Base-by-base conservation (phyloP, 2,329 filamentous ascomycete genomes). In the Tolypocladium ophioglossoides region DNA sequence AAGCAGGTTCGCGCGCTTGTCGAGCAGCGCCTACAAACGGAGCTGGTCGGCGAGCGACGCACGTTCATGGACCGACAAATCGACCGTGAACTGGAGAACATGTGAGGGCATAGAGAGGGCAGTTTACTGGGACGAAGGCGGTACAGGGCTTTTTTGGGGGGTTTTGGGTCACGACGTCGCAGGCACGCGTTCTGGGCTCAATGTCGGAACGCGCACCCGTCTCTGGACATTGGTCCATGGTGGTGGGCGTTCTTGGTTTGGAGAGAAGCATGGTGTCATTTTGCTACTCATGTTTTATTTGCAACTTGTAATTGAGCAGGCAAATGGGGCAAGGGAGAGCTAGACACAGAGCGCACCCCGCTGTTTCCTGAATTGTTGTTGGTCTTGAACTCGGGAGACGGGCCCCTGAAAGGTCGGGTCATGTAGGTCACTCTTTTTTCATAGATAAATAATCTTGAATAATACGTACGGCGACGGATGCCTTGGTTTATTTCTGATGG, bases 1-100 rank as follows among this genome's bases (percentile, higher is more conserved):
- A 99, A 99, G 76, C 92, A 97, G 74, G 86, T 94, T 54, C 81
- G 89, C 51, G 91, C 89, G 4, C 79, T 97, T 47, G 91, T 96
- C 14, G 94, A 99, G 74, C 91, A 96, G 75, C 83, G 91, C 64
- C 73, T 99, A 58, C 92, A 96, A 74, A 92, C 88, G 5, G 91
- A 96, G 68, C 78, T 97, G 55, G 78, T 82, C 0, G 91, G 91
- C 24, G 91, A 96, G 71, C 86, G 90, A 69, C 84, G 87, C 68
- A 84, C 85, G 18, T 97, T 95, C 74, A 83, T 97, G 75, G 92
- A 96, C 73, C 80, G 85, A 62, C 88, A 91, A 74, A 97, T 99
- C 71, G 94, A 99, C 72, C 82, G 83, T 54, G 91, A 97, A 76
- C 75, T 99, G 66, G 91, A 91, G 59, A 95, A 87, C 70, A 96